Evolutionary conservation across 768 basidiomycete genomes (phyloP).

Genomic region (Pholiota microspora): DNA sequence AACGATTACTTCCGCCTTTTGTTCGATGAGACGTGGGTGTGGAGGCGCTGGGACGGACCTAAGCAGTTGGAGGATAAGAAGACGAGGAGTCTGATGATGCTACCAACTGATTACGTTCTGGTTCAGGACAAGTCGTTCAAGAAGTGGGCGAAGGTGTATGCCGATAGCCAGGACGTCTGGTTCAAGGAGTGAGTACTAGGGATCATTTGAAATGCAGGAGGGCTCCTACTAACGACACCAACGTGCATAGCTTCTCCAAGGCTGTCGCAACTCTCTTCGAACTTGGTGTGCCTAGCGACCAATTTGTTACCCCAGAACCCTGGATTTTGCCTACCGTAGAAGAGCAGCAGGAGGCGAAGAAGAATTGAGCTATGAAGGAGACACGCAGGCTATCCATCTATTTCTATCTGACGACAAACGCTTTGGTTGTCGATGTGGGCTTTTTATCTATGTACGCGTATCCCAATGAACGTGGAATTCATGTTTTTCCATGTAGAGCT

Average conservation of each 20-base stretch:
- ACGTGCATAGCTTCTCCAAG: constrained; percentile 67
- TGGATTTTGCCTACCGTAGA: constrained; percentile 69
- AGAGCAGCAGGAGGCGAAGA: constrained; percentile 33
- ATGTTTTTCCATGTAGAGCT: not conserved
- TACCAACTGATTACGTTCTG: constrained; percentile 90
- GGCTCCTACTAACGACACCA: too few species aligned
- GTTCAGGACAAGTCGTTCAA: constrained; percentile 91
- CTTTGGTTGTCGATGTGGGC: too few species aligned
- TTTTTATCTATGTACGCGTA: too few species aligned
- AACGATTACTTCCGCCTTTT: constrained; percentile 88
- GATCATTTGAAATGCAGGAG: too few species aligned
- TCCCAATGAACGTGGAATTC: too few species aligned
- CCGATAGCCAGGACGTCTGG: constrained; percentile 80
- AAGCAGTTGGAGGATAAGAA: constrained; percentile 94
- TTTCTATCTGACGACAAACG: too few species aligned
- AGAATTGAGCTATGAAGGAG: not conserved
- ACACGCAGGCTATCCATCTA: too few species aligned
- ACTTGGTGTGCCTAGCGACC: constrained; percentile 84
- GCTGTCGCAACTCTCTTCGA: constrained; percentile 82
- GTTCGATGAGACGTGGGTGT: constrained; percentile 90
- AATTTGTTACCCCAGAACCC: constrained; percentile 70
- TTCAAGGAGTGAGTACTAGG: constrained; percentile 80
- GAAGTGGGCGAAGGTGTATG: constrained; percentile 85
- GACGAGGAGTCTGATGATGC: constrained; percentile 90
- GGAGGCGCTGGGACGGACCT: constrained; percentile 93